Percentiles rank a stretch among this genome's conserved stretches.
phyloP scores from a whole-genome alignment of 768 basidiomycete species.

The Hericium erinaceus region DNA sequence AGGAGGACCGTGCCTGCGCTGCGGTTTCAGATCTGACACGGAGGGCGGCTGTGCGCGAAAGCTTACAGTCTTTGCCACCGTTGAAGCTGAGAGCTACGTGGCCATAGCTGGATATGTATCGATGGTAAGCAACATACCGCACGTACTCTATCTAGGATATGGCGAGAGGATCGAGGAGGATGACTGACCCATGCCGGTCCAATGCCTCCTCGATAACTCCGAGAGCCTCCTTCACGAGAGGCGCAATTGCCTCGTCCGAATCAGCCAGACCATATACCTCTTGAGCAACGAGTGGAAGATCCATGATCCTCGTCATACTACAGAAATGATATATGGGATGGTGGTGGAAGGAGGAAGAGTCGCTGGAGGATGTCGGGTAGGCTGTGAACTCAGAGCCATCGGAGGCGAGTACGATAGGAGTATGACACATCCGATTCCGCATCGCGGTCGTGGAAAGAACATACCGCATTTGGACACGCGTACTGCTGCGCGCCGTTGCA shows the following conservation, averaged over 20 bases:
- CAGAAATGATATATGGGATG: neutral
- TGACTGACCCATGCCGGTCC: slow-evolving; percentile 71
- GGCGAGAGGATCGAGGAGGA: slow-evolving; percentile 2
- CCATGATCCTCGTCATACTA: slow-evolving; percentile 24
- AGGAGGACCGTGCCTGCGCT: slow-evolving; percentile 87
- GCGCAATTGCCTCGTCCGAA: slow-evolving; percentile 44
- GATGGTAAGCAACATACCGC: too few relatives aligned
- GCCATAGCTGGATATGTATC: slow-evolving; percentile 37
- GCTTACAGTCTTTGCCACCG: slow-evolving; percentile 95
- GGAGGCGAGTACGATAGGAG: neutral
- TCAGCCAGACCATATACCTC: slow-evolving; percentile 56
- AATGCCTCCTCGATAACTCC: slow-evolving; percentile 73
- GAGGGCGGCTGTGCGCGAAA: neutral
- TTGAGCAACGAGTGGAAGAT: slow-evolving; percentile 41
- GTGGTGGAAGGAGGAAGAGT: neutral
- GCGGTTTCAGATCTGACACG: neutral
- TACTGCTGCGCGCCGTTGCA: too few relatives aligned
- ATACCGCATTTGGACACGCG: too few relatives aligned
- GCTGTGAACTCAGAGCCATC: neutral
- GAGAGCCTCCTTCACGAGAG: slow-evolving; percentile 67
- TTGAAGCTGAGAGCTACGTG: slow-evolving; percentile 89
- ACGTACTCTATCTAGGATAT: too few relatives aligned
- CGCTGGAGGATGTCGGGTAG: neutral
- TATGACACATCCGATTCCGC: too few relatives aligned
- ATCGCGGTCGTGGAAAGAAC: too few relatives aligned